These are phyloP conservation scores for Kodamaea sp. DNA, from an alignment of 1,139 yeast species.

Conservation along the genomic window DNA sequence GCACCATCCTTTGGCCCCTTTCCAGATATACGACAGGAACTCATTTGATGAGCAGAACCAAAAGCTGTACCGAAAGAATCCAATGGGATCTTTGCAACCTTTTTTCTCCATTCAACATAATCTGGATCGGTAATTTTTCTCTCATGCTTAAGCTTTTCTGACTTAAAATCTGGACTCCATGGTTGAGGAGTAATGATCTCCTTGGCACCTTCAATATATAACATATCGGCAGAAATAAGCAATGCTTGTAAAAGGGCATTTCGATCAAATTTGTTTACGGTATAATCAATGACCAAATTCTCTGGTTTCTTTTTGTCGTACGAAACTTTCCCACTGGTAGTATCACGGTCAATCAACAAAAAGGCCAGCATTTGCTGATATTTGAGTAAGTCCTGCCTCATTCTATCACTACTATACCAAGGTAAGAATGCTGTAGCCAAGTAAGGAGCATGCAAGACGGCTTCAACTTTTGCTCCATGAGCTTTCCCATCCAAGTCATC, in stretches of 20 bases:
- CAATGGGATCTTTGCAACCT: conserved; percentile 26
- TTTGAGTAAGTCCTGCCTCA: conserved; percentile 33
- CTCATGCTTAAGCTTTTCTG: conserved; percentile 37
- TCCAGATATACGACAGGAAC: conserved; percentile 53
- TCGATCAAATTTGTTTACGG: conserved; percentile 40
- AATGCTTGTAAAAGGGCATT: conserved; percentile 40
- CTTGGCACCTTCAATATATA: conserved; percentile 50
- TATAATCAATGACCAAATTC: conserved; percentile 38
- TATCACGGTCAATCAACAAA: conserved; percentile 50
- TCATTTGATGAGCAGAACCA: conserved; percentile 64
- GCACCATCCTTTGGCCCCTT: conserved; percentile 49
- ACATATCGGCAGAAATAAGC: conserved; percentile 43
- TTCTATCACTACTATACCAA: conserved; percentile 38
- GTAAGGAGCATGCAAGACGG: conserved; percentile 47
- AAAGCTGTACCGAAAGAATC: conserved; percentile 29
- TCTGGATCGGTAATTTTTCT: conserved; percentile 44
- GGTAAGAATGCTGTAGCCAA: conserved; percentile 40
- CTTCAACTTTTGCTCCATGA: conserved; percentile 57
- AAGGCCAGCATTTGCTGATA: conserved; percentile 41
- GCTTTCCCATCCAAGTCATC: conserved; percentile 54
- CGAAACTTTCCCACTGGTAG: conserved; percentile 39
- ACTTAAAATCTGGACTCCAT: conserved; percentile 38
- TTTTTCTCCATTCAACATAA: conserved; percentile 43
- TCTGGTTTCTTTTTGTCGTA: conserved; percentile 36
- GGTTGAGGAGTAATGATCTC: conserved; percentile 41